Conservation (phyloP, 1,284 basidiomycete genomes). For the Cryptococcus sp. region DNA sequence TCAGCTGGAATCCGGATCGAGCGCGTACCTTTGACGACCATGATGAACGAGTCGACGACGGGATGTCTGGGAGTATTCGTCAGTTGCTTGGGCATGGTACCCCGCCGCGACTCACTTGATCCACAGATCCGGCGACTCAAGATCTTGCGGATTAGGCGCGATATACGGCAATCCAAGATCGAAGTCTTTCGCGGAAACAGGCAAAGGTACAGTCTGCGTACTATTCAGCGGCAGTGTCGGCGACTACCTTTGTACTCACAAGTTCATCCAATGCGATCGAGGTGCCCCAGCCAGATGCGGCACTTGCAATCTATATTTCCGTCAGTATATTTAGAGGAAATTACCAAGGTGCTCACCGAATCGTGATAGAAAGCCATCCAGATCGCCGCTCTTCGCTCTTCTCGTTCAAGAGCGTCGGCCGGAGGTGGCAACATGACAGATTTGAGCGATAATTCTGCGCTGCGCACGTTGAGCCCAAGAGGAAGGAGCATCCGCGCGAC, state of each 20-base stretch:
- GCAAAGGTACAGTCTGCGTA: conserved; percentile 38
- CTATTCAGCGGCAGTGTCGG: background rate
- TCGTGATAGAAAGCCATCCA: conserved; percentile 52
- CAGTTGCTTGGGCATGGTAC: background rate
- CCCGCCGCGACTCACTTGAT: conserved; percentile 25
- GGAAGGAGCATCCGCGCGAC: conserved; percentile 49
- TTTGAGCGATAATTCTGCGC: conserved; percentile 47
- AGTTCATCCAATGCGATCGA: conserved; percentile 50
- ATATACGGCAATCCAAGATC: conserved; percentile 33
- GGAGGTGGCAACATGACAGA: conserved; percentile 48
- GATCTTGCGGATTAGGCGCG: conserved; percentile 48
- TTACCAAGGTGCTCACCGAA: conserved; percentile 20
- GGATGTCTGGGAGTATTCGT: conserved; percentile 34
- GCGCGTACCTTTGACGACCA: conserved; percentile 33
- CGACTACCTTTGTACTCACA: conserved; percentile 18
- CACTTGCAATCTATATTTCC: conserved; percentile 29
- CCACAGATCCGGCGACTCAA: conserved; percentile 49
- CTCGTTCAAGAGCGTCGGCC: conserved; percentile 48
- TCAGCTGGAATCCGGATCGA: conserved; percentile 6
- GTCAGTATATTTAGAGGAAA: background rate
- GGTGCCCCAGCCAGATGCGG: conserved; percentile 50
- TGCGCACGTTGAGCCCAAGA: conserved; percentile 48
- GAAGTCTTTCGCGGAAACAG: conserved; percentile 41
- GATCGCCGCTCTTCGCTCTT: conserved; percentile 46
- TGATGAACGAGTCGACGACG: conserved; percentile 46